Base-by-base conservation (phyloP, 495 filamentous ascomycete species). In the Parmelia sp. region DNA sequence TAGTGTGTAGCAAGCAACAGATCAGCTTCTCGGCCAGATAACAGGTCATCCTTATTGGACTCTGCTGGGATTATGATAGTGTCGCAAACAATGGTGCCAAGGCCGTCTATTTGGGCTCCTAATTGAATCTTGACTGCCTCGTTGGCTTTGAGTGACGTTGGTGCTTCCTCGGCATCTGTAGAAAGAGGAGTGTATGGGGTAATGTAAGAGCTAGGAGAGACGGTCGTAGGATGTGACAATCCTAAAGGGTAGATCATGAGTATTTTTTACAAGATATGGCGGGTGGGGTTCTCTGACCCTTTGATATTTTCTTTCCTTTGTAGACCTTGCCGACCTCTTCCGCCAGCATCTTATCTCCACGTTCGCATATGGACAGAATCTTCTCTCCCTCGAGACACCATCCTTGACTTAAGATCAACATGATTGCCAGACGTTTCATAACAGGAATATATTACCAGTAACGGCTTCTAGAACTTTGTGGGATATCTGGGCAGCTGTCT, bases 31-130 rank as follows among this genome's bases (percentile, higher is more conserved):
- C 89, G 86, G 64, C 88, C 90, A 53, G 83, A 79, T 65, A 92
- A 70, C 63, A 81, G 79, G 64, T 84, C 86, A 49, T 82, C 76
- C 23, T 79, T 68, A 60, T 81, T 74, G 49, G 85, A 82, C 67
- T 84, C 82, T 53, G 81, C 74, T 37, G 79, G 77, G 45, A 94
- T 83, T 58, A 97, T 73, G 66, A 97, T 82, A 51, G 90, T 93
- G 76, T 97, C 90, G 79, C 93, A 96, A 69, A 97, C 89, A 69
- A 98, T 97, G 68, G 92, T 88, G 71, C 92, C 90, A 74, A 97
- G 93, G 57, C 94, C 94, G 79, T 97, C 94, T 63, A 98, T 96
- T 79, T 98, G 94, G 45, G 93, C 94, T 70, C 94, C 94, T 14
- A 98, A 85, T 76, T 97, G 95, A 74, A 98, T 92, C 83, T 98